These are phyloP conservation scores for Fusarium austroafricanum DNA, from an alignment of 2,329 filamentous ascomycete genomes.

Conservation along the genomic window DNA sequence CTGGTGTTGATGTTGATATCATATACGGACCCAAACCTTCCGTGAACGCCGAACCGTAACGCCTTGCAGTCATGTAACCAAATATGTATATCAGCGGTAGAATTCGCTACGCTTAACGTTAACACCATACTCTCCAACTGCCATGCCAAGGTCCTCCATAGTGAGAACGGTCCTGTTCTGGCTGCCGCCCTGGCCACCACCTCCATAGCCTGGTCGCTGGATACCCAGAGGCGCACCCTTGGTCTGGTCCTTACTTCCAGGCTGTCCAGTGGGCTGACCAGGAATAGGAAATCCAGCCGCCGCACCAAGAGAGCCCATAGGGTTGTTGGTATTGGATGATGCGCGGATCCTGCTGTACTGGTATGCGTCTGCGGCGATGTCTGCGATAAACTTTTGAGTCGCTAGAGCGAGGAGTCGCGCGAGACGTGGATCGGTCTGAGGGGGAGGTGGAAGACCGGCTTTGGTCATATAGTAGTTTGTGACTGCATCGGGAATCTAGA, in stretches of 20 bases:
- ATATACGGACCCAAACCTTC: constrained; percentile 18
- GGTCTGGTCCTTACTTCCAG: constrained; percentile 67
- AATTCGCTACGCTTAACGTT: constrained; percentile 98
- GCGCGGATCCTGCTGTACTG: constrained; percentile 96
- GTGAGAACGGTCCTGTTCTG: constrained; percentile 95
- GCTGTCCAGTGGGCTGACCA: constrained; percentile 69
- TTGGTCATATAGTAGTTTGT: constrained; percentile 98
- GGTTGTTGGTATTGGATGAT: constrained; percentile 89
- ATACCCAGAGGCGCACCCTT: constrained; percentile 74
- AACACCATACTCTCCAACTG: constrained; percentile 95
- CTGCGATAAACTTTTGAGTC: constrained; percentile 99
- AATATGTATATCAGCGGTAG: constrained; percentile 72
- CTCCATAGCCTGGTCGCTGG: constrained; percentile 83
- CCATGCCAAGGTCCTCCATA: constrained; percentile 99
- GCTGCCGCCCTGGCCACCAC: constrained; percentile 87
- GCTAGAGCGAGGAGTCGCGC: constrained; percentile 94
- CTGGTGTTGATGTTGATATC: constrained; percentile 36
- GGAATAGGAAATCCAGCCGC: constrained; percentile 75
- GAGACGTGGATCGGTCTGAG: constrained; percentile 88
- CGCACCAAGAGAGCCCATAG: constrained; percentile 86
- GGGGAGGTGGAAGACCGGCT: constrained; percentile 91
- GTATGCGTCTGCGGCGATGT: constrained; percentile 96
- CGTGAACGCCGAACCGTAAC: constrained; percentile 43
- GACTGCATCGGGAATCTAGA: constrained; percentile 90
- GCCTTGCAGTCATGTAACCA: constrained; percentile 34